Evolutionary conservation across 192 early-diverging fungal species (phyloP).

Genomic region (Gigaspora rosea): DNA sequence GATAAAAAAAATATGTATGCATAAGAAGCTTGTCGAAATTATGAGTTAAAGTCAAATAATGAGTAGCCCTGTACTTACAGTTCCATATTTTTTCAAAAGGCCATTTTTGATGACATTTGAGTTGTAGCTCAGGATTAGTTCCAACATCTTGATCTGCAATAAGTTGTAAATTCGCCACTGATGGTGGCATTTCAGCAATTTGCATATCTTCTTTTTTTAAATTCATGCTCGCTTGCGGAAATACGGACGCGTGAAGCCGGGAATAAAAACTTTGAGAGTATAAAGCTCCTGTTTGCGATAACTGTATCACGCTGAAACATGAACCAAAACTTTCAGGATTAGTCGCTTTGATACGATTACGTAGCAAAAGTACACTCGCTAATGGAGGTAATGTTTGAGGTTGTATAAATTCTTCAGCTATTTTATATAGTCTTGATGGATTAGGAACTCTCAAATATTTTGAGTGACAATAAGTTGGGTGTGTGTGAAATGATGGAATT

Average conservation of each 20-base stretch:
- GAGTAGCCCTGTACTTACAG: neutral
- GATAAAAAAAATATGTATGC: neutral
- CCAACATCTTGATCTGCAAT: conserved; percentile 14
- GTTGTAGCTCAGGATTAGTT: neutral
- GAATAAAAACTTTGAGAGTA: neutral
- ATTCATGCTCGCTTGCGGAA: neutral
- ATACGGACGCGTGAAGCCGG: neutral
- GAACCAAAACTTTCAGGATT: neutral
- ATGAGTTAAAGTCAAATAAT: neutral
- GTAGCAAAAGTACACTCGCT: neutral
- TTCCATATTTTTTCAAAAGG: conserved; percentile 24
- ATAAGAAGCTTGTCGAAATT: neutral
- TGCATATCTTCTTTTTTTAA: neutral
- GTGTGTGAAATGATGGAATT: conserved; percentile 12
- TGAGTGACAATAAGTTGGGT: conserved; percentile 11
- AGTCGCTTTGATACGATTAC: neutral
- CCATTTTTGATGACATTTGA: neutral
- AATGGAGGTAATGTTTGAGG: conserved; percentile 4
- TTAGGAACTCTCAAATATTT: conserved; percentile 1
- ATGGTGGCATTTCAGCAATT: conserved; percentile 9
- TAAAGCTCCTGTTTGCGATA: conserved; percentile 25
- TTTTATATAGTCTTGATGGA: neutral
- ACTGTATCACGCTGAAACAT: conserved; percentile 6
- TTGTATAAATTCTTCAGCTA: neutral
- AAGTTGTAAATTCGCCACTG: neutral